Conservation (phyloP, 768 basidiomycete genomes). For the Leccinum barrowsii region DNA sequence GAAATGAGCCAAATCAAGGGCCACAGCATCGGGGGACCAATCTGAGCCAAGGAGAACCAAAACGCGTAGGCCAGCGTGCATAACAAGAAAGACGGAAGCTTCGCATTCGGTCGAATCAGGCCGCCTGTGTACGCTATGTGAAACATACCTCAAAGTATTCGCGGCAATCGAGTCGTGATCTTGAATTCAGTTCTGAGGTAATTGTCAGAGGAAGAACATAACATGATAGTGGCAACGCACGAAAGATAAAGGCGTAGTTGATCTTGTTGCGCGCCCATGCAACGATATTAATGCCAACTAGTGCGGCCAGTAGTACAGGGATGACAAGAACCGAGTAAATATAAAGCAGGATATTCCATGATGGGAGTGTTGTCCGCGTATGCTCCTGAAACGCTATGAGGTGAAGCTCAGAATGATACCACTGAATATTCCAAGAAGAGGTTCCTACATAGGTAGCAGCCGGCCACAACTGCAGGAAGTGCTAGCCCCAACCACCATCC, state of each 20-base stretch:
- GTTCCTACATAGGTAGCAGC: conserved; percentile 52
- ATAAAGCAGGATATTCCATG: conserved; percentile 71
- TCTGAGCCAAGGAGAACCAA: conserved; percentile 74
- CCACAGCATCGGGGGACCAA: conserved; percentile 74
- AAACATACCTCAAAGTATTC: conserved; percentile 65
- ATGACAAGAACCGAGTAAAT: conserved; percentile 74
- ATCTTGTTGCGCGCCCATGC: conserved; percentile 76
- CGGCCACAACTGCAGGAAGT: conserved; percentile 62
- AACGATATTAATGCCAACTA: conserved; percentile 81
- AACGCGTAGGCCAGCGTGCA: conserved; percentile 73
- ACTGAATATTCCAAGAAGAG: not conserved
- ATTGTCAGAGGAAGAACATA: conserved; percentile 5
- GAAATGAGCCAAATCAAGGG: conserved; percentile 79
- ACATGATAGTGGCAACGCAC: conserved; percentile 34
- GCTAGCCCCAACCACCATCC: conserved; percentile 72
- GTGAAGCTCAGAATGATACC: not conserved
- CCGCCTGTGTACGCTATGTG: conserved; percentile 4
- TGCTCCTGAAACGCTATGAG: conserved; percentile 51
- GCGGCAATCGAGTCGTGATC: conserved; percentile 70
- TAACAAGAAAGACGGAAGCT: conserved; percentile 83
- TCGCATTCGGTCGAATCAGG: not conserved
- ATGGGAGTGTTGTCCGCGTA: conserved; percentile 53
- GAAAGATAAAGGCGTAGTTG: conserved; percentile 93
- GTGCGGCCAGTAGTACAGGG: conserved; percentile 68
- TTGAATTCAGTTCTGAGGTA: conserved; percentile 58